These are phyloP conservation scores for Linanthus parryae DNA, from an alignment of 148 eudicot species.

Conservation along the genomic window DNA sequence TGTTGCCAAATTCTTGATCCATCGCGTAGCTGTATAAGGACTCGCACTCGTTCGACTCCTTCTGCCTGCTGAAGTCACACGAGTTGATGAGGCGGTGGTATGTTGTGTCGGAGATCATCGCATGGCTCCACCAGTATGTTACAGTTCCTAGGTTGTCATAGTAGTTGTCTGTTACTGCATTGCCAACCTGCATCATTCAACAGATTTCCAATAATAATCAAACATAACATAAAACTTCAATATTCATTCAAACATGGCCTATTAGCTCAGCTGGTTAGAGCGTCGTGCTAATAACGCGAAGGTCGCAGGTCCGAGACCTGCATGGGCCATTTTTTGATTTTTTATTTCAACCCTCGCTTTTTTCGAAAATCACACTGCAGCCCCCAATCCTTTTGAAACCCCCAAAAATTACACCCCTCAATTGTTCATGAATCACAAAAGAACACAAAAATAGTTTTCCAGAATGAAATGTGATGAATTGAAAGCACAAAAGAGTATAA, in stretches of 20 bases:
- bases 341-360: too few species aligned
- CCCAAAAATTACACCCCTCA: too few species aligned
- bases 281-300: slow-evolving; percentile 87
- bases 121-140: slow-evolving; percentile 98
- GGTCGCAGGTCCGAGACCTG: slow-evolving; percentile 91
- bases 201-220: too few species aligned
- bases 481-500: too few species aligned
- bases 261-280: slow-evolving; percentile 28
- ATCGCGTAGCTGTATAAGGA: slow-evolving; percentile 74
- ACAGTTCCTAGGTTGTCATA: slow-evolving; percentile 96
- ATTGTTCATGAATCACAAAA: too few species aligned
- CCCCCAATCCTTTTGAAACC: too few species aligned
- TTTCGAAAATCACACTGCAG: too few species aligned
- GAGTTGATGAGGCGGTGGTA: slow-evolving; percentile 59
- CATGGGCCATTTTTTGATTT: slow-evolving; percentile 63
- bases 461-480: too few species aligned
- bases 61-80: slow-evolving; percentile 68
- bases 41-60: slow-evolving; percentile 86
- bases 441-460: too few species aligned
- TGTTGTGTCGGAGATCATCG: slow-evolving; percentile 87
- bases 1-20: slow-evolving; percentile 90
- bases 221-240: too few species aligned
- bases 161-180: slow-evolving; percentile 94
- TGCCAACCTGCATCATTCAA: slow-evolving; percentile 75
- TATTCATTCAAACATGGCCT: too few species aligned